These are phyloP conservation scores for Bipolaris victoriae DNA, from an alignment of 2,329 filamentous ascomycete species.

Conservation along the genomic window DNA sequence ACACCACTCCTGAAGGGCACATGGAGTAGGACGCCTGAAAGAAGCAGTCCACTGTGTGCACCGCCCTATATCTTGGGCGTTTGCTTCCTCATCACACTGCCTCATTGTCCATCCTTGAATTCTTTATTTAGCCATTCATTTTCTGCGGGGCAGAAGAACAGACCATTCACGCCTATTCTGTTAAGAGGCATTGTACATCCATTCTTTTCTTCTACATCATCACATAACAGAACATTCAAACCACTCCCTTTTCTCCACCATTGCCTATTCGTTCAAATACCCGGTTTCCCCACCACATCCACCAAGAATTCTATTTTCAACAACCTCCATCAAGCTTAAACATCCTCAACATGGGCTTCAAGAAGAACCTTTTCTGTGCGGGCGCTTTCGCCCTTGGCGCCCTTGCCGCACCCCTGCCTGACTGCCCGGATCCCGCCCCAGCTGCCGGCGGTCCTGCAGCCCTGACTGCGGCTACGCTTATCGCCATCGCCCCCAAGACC, in stretches of 20 bases:
- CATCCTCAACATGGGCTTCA: conserved; percentile 34
- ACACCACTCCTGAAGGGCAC: conserved; percentile 2
- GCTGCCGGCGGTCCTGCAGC: conserved; percentile 1
- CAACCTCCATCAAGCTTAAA: background rate
- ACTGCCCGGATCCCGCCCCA: conserved; percentile 10
- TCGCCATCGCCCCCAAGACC: conserved; percentile 64
- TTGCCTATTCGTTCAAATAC: background rate
- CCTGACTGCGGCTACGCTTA: conserved; percentile 48
- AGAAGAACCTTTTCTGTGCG: conserved; percentile 28
- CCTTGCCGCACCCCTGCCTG: conserved; percentile 27
- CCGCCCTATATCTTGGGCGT: conserved; percentile 19
- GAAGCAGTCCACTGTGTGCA: conserved; percentile 10
- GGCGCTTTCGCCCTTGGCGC: conserved; percentile 49
- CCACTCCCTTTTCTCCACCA: background rate
- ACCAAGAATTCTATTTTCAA: background rate
- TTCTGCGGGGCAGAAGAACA: conserved; percentile 20
- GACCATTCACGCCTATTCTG: conserved; percentile 16
- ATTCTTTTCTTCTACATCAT: background rate
- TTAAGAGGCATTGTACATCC: conserved; percentile 5
- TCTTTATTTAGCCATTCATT: conserved; percentile 19
- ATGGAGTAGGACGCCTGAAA: conserved; percentile 1
- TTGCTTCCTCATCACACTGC: conserved; percentile 18
- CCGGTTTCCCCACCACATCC: background rate
- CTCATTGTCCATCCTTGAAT: conserved; percentile 18
- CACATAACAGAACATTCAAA: background rate